Evolutionary conservation across 2,329 filamentous ascomycete species (phyloP), one percentile per base, ranked within the genome.

Genomic region (Aspergillus neoniger): DNA sequence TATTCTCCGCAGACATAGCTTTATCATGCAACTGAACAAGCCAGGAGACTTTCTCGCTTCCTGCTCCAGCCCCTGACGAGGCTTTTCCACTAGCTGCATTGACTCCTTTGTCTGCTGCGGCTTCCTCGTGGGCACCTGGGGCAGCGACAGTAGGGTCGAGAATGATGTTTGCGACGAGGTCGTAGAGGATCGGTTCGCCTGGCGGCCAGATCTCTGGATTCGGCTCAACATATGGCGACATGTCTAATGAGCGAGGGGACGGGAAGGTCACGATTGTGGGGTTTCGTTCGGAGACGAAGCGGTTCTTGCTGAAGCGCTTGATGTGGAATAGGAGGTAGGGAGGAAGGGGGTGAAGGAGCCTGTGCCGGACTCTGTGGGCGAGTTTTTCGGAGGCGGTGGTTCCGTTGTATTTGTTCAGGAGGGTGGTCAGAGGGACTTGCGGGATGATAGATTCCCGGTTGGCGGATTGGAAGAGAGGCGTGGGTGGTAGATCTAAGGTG

Each of bases 221-320:
- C 0, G 94, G 93, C 78, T 98, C 92, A 12, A 96, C 92, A 70
- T 95, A 98, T 0, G 93, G 92, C 5, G 88, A 85, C 82, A 97
- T 88, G 74, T 99, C 92, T 8, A 99, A 86, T 44, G 89, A 86
- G 72, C 89, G 85, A 4, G 91, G 86, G 6, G 91, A 89, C 65
- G 94, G 91, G 76, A 98, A 99, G 0, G 94, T 98, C 65, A 99
- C 95, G 71, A 99, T 99, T 9, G 95, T 99, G 1, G 94, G 95
- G 76, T 99, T 99, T 54, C 95, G 90, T 79, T 98, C 94, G 2
- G 90, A 86, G 19, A 99, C 91, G 72, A 99, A 99, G 76, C 97
- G 96, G 82, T 99, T 99, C 67, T 90, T 88, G 67, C 89, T 91
- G 83, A 99, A 99, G 68, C 95, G 92, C 81, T 98, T 98, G 80